Percentiles rank a stretch among this genome's conserved stretches.
Evolutionary conservation across 768 basidiomycete species (phyloP).

Genomic region (Tulasnella sp.): DNA sequence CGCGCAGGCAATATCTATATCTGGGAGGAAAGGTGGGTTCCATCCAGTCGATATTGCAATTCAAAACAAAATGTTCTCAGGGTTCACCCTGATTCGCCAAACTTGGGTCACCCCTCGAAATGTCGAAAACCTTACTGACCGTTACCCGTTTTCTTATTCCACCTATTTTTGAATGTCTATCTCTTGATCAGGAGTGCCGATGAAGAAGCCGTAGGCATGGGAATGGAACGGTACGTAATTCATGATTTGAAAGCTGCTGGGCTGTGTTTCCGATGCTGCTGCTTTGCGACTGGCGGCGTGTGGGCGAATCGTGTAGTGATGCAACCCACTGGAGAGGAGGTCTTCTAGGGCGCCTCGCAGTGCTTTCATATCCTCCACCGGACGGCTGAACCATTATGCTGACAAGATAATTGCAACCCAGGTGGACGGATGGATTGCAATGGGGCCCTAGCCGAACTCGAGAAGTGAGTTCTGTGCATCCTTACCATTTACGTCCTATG

Average conservation of each 20-base stretch:
- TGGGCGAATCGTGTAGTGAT: background rate
- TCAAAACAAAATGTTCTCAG: no score
- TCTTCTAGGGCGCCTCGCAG: background rate
- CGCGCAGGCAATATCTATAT: conserved; percentile 11
- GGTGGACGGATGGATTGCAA: conserved; percentile 13
- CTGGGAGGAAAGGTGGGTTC: conserved; percentile 14
- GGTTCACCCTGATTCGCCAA: no score
- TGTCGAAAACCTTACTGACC: background rate
- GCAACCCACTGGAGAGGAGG: background rate
- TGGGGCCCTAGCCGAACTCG: conserved; percentile 14
- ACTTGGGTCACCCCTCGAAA: no score
- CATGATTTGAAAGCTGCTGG: background rate
- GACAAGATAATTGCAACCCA: background rate
- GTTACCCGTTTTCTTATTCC: background rate
- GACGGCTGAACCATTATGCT: background rate
- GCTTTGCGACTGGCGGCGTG: background rate
- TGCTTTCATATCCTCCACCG: background rate
- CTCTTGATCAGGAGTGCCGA: conserved; percentile 16
- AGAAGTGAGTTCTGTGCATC: conserved; percentile 13
- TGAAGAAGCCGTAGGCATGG: conserved; percentile 16
- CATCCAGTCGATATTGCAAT: background rate
- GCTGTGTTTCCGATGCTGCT: background rate
- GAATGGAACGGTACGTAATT: conserved; percentile 9
- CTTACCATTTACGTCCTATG: background rate
- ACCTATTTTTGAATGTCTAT: conserved; percentile 1